Conservation (phyloP, 345 rosid species). For the Pugionium cornutum region DNA sequence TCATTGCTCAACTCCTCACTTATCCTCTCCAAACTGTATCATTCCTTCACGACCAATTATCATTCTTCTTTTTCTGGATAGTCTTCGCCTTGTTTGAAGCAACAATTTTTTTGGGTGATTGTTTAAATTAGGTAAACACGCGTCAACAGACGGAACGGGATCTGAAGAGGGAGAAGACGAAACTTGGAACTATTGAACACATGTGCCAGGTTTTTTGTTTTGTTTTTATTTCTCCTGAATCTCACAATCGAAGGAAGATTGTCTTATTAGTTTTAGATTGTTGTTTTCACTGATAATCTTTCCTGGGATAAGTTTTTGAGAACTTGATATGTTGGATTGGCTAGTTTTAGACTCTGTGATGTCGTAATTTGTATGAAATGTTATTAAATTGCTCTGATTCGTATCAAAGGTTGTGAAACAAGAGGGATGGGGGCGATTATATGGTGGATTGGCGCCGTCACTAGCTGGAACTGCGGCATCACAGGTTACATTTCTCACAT, state of each 20-base stretch:
- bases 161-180: slow-evolving; percentile 73
- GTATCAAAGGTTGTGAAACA: slow-evolving; percentile 72
- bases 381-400: slow-evolving; percentile 10
- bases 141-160: slow-evolving; percentile 98
- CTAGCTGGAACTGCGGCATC: slow-evolving; percentile 90
- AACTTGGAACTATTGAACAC: slow-evolving; percentile 69
- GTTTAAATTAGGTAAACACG: slow-evolving; percentile 68
- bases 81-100: slow-evolving; percentile 8
- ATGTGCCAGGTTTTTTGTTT: slow-evolving; percentile 66
- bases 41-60: slow-evolving; percentile 16
- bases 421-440: slow-evolving; percentile 92
- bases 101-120: not conserved
- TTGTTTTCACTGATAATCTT: not conserved
- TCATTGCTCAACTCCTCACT: slow-evolving; percentile 91
- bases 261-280: not conserved
- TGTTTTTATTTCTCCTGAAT: not conserved
- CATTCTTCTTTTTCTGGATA: not conserved
- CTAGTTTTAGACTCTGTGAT: not conserved
- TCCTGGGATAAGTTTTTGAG: not conserved
- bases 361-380: not conserved
- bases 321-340: not conserved
- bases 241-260: not conserved
- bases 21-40: slow-evolving; percentile 93
- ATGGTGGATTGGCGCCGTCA: slow-evolving; percentile 86
- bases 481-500: slow-evolving; percentile 53